Base-by-base conservation (phyloP, 2,329 filamentous ascomycete species). In the Trichoderma sp. region DNA sequence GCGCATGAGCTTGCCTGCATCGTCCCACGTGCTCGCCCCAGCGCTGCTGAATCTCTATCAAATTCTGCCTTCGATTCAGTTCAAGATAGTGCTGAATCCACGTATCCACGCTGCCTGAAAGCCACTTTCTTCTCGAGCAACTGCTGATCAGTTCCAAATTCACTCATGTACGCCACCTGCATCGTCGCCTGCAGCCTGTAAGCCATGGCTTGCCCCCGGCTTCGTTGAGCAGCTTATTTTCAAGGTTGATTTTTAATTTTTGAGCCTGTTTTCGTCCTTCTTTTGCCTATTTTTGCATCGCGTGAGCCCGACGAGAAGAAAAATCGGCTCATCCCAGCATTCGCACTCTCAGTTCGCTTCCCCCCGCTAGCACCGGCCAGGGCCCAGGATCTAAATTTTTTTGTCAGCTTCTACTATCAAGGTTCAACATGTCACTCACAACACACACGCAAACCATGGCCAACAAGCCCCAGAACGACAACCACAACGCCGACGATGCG, bases 351-450 rank as follows among this genome's bases (percentile, higher is more conserved):
- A 39, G 7, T 43, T 43, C 30, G 43, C 9, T 55, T 55, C 58
- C 20, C 57, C 20, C 15, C 68, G 30, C 68, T 55, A 63, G 59
- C 32, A 39, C 17, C 34, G 47, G 26, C 65, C 59, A 20, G 39
- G 50, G n/a, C 23, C 23, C 6, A 7, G 39, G 12, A 47, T 43
- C 57, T 53, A 17, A 17, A 32, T 58, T 61, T 50, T 68, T n/a
- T 32, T 23, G 28, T 69, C 66, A 68, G 57, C 55, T 28, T 26
- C 13, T 59, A 26, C 55, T 13, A 36, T 50, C 20, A 23, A 61
- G 20, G 12, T 39, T 61, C 30, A 69, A 57, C 66, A 75, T 74
- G 74, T 72, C 74, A 28, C 47, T 65, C 30, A 74, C 68, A 73
- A 71, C 66, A 61, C 65, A 66, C 8, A 62, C 70, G 23, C 70